Conservation (phyloP, 352 stramenopile genomes). For the Pythium periplocum region DNA sequence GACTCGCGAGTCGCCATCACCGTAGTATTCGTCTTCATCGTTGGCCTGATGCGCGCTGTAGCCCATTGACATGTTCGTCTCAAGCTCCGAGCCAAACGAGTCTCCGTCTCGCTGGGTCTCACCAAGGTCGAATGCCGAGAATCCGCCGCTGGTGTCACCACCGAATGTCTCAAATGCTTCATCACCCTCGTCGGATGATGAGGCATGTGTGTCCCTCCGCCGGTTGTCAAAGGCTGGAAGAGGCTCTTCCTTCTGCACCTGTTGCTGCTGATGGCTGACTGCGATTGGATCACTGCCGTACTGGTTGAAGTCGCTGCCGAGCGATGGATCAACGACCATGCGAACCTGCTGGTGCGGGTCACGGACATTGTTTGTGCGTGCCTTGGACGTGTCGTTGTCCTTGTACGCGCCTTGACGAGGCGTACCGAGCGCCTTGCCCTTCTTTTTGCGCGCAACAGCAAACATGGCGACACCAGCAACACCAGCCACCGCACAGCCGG, state of each 20-base stretch:
- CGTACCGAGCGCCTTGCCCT: slow-evolving; percentile 23
- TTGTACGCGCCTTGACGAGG: slow-evolving; percentile 8
- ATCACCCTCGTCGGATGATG: neutral
- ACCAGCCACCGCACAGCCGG: slow-evolving; percentile 21
- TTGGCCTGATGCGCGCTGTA: neutral
- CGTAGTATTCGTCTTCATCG: neutral
- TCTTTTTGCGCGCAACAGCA: slow-evolving; percentile 24
- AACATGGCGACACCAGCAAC: slow-evolving; percentile 35
- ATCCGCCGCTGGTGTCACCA: neutral
- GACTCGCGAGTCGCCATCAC: neutral
- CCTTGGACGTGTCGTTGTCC: slow-evolving; percentile 4
- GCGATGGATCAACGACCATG: neutral
- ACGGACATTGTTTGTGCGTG: neutral
- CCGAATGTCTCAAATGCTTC: neutral
- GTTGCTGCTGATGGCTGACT: neutral
- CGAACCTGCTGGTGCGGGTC: neutral
- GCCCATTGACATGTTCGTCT: neutral
- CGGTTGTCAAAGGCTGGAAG: neutral
- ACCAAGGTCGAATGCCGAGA: neutral
- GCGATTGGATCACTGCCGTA: neutral
- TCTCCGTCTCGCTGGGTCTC: neutral
- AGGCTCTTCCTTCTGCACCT: neutral
- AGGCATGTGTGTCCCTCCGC: neutral
- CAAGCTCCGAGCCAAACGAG: neutral
- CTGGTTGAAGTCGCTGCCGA: neutral